Conservation (phyloP, 805 yeast genomes). For the Hanseniaspora jakobsenii region DNA sequence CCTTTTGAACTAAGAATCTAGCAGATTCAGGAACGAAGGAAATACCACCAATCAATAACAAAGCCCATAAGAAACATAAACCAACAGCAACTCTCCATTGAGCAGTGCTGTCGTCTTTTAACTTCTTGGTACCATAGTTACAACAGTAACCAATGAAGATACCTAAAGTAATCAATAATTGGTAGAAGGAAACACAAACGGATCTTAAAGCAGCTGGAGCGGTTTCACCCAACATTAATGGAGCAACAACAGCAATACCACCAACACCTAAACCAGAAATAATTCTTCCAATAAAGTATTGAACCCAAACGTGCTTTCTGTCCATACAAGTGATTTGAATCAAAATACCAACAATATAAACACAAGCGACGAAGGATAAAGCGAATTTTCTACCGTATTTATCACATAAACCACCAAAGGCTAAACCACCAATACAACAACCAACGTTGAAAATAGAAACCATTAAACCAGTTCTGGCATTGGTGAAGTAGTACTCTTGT, state of each 20-base stretch:
- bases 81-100: slow-evolving; percentile 63
- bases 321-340: slow-evolving; percentile 44
- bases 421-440: slow-evolving; percentile 57
- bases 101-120: slow-evolving; percentile 30
- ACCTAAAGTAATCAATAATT: slow-evolving; percentile 50
- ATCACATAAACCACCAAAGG: slow-evolving; percentile 47
- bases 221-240: slow-evolving; percentile 51
- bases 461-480: slow-evolving; percentile 42
- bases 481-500: slow-evolving; percentile 33
- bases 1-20: slow-evolving; percentile 42
- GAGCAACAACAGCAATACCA: slow-evolving; percentile 58
- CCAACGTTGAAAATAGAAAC: slow-evolving; percentile 53
- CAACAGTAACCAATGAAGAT: slow-evolving; percentile 60
- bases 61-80: slow-evolving; percentile 34
- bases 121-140: slow-evolving; percentile 44
- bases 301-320: slow-evolving; percentile 41
- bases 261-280: slow-evolving; percentile 69
- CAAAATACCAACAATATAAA: slow-evolving; percentile 50
- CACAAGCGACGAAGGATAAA: slow-evolving; percentile 39
- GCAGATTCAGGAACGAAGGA: slow-evolving; percentile 60
- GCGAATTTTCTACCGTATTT: slow-evolving; percentile 49
- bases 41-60: slow-evolving; percentile 35
- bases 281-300: slow-evolving; percentile 53
- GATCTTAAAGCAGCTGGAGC: slow-evolving; percentile 53
- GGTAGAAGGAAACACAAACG: slow-evolving; percentile 49